Base-by-base conservation (phyloP, 1,284 basidiomycete species). In the Rhodofomes roseus region DNA sequence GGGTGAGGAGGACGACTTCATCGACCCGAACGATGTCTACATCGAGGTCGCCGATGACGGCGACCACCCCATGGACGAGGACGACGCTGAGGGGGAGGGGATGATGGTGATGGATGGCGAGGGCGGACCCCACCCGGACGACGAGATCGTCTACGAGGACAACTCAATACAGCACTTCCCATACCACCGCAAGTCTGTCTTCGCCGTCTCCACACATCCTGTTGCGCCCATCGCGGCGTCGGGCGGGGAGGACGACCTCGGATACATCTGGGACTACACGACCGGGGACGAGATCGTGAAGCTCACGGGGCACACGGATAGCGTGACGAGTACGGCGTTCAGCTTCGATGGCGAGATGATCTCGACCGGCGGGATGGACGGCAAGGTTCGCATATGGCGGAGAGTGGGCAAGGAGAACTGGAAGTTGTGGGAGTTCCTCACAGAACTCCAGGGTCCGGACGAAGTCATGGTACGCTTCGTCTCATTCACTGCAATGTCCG, bases 321-420 rank as follows among this genome's bases (percentile, higher is more conserved):
- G 93, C 66, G 94, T 99, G 44, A 89, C 90, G 3, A 81, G 82
- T 55, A 84, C 85, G 1, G 89, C 82, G 43, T 99, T 93, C 82
- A 96, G 87, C 71, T 71, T 79, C 4, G 95, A 98, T 70, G 96
- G 97, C 11, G 89, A 96, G 73, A 82, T 96, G 81, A 83, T 96
- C 60, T 89, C 96, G 14, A 98, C 95, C 0, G 96, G 95, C 20
- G 96, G 96, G 0, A 98, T 99, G 94, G 96, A 99, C 70, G 96
- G 97, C 9, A 89, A 87, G 69, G 89, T 98, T 23, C 82, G 95
- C 63, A 79, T 99, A 59, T 99, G 96, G 96, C 79, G 89, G 71
- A 81, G 91, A 67, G 89, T 93, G 14, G 87, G 86, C 14, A 86
- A 80, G 62, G 86, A 88, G 52, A 78, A 88, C 60, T 95, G 86